Conservation (phyloP, 345 rosid species). For the Eutrema heterophyllum region DNA sequence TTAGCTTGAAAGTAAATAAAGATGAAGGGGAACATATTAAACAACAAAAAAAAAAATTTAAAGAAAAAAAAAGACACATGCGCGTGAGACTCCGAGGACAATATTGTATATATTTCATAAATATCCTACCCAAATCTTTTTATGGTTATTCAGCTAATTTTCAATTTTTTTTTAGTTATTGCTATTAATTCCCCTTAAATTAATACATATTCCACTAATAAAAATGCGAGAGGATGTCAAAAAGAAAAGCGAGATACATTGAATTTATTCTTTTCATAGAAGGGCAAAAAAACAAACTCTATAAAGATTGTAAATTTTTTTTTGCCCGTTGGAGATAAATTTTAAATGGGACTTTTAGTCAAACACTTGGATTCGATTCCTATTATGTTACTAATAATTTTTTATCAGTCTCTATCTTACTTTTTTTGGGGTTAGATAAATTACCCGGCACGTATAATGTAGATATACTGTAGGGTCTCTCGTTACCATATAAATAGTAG, state of each 20-base stretch:
- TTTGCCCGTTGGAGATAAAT: constrained; percentile 1
- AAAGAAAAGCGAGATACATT: too few relatives aligned
- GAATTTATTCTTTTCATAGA: neutral
- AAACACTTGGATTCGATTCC: constrained; percentile 18
- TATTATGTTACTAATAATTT: neutral
- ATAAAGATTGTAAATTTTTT: neutral
- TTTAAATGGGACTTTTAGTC: neutral
- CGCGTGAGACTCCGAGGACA: too few relatives aligned
- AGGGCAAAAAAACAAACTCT: neutral
- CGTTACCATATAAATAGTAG: constrained; percentile 23
- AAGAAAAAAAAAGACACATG: too few relatives aligned
- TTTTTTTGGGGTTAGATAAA: constrained; percentile 12
- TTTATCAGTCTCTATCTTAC: neutral
- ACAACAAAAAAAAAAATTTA: too few relatives aligned
- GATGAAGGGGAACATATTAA: too few relatives aligned
- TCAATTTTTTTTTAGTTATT: too few relatives aligned
- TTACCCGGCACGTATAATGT: constrained; percentile 16
- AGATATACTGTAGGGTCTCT: constrained; percentile 15
- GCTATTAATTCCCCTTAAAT: too few relatives aligned
- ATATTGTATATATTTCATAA: too few relatives aligned
- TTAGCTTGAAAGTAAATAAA: too few relatives aligned
- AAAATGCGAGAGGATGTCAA: neutral
- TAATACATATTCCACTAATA: neutral
- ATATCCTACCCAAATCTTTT: too few relatives aligned
- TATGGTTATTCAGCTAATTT: too few relatives aligned